phyloP scores from a whole-genome alignment of 192 early-diverging fungal genomes.

The Thoreauomyces humboldtii region DNA sequence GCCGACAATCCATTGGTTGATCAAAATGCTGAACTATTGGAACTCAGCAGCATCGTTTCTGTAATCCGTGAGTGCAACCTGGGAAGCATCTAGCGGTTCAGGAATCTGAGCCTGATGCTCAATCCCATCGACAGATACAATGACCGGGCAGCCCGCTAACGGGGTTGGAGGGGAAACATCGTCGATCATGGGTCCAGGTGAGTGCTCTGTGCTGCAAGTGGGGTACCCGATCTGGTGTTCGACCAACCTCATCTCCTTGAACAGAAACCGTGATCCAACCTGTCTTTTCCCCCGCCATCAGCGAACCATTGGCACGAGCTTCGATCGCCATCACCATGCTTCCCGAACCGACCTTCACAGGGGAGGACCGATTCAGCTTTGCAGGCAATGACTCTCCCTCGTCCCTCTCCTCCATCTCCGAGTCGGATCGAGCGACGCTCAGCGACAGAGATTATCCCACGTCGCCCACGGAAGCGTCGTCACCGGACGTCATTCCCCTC shows the following conservation, averaged over 20 bases:
- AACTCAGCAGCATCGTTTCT: conserved; percentile 15
- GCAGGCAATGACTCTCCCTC: neutral
- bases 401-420: neutral
- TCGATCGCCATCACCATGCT: conserved; percentile 1
- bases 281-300: too few species aligned
- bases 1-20: conserved; percentile 22
- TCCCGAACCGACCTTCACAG: neutral
- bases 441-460: neutral
- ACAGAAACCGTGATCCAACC: too few species aligned
- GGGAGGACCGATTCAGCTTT: neutral
- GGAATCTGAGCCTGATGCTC: too few species aligned
- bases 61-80: conserved; percentile 17
- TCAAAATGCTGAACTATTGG: conserved; percentile 14
- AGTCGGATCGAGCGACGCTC: conserved; percentile 6
- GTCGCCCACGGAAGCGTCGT: too few species aligned
- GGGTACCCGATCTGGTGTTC: neutral
- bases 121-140: too few species aligned
- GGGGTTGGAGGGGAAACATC: too few species aligned
- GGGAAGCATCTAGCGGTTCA: too few species aligned
- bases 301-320: neutral
- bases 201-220: neutral
- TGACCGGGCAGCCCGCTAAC: too few species aligned
- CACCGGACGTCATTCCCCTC: too few species aligned
- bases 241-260: neutral
- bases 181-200: too few species aligned